Conservation (phyloP, 148 eudicot genomes). For the Vaccinium macrocarpon region DNA sequence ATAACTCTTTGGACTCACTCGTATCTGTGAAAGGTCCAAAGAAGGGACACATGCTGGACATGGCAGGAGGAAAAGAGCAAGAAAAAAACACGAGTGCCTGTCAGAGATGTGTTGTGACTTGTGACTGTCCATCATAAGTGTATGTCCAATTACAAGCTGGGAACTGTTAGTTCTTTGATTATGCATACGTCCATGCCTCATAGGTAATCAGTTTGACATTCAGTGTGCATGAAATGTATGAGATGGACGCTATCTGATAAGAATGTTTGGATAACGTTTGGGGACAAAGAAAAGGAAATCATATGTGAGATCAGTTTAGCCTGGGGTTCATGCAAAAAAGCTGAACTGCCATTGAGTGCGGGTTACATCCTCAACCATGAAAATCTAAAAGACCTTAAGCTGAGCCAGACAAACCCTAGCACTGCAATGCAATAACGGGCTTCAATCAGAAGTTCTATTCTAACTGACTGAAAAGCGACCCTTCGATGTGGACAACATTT, state of each 20-base stretch:
- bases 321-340: neutral
- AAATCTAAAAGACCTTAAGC: neutral
- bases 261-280: neutral
- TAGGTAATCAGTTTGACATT: constrained; percentile 1
- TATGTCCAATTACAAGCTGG: neutral
- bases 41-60: neutral
- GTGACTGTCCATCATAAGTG: neutral
- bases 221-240: neutral
- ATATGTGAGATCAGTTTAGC: neutral
- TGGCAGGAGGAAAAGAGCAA: neutral
- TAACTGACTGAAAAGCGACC: neutral
- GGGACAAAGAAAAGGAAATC: neutral
- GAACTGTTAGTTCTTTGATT: neutral
- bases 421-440: neutral
- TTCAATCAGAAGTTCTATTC: neutral
- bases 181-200: neutral
- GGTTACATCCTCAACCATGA: neutral
- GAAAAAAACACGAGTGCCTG: neutral
- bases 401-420: neutral
- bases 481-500: neutral
- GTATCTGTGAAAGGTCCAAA: neutral
- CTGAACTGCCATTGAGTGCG: neutral
- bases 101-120: neutral
- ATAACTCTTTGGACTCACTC: neutral
- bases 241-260: neutral